A percentile compares a stretch with the other conserved stretches of the same genome.
These are phyloP conservation scores for Aspergillus hortae DNA, from an alignment of 2,329 filamentous ascomycete species.

Conservation along the genomic window DNA sequence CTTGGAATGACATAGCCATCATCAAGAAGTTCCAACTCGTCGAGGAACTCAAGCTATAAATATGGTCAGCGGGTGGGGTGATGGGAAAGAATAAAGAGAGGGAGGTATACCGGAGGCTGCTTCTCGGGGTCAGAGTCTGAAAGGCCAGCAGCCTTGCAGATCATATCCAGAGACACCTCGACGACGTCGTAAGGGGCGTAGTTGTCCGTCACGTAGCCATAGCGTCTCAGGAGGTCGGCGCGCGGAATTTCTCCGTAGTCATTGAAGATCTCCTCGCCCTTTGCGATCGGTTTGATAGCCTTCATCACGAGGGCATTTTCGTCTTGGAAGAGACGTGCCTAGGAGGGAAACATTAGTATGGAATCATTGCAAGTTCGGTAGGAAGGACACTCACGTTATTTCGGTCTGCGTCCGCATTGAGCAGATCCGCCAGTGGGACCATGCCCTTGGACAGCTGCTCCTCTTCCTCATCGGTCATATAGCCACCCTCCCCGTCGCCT, in stretches of 20 bases:
- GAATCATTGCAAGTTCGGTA: not conserved
- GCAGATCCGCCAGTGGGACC: constrained; percentile 85
- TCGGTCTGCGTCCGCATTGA: constrained; percentile 78
- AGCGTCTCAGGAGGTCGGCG: constrained; percentile 76
- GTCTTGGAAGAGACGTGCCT: constrained; percentile 61
- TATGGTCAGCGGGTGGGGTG: constrained; percentile 9
- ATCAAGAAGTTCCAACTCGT: constrained; percentile 63
- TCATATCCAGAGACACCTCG: constrained; percentile 64
- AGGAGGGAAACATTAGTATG: not conserved
- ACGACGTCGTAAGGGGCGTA: constrained; percentile 79
- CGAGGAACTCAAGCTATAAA: constrained; percentile 51
- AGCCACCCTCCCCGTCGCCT: constrained; percentile 43
- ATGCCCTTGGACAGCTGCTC: constrained; percentile 72
- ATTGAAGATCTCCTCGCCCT: constrained; percentile 77
- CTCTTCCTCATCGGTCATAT: constrained; percentile 61
- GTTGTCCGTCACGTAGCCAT: constrained; percentile 79
- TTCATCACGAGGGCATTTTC: constrained; percentile 64
- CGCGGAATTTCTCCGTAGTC: constrained; percentile 84
- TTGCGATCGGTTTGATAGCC: constrained; percentile 63
- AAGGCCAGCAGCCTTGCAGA: constrained; percentile 45
- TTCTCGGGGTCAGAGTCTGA: constrained; percentile 23
- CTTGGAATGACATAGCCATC: constrained; percentile 65
- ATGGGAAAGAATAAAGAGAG: not conserved
- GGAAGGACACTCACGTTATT: constrained; percentile 63
- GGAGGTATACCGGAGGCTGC: constrained; percentile 29